These are phyloP conservation scores for Zymoseptoria passerinii DNA, from an alignment of 2,329 filamentous ascomycete genomes.

Conservation along the genomic window DNA sequence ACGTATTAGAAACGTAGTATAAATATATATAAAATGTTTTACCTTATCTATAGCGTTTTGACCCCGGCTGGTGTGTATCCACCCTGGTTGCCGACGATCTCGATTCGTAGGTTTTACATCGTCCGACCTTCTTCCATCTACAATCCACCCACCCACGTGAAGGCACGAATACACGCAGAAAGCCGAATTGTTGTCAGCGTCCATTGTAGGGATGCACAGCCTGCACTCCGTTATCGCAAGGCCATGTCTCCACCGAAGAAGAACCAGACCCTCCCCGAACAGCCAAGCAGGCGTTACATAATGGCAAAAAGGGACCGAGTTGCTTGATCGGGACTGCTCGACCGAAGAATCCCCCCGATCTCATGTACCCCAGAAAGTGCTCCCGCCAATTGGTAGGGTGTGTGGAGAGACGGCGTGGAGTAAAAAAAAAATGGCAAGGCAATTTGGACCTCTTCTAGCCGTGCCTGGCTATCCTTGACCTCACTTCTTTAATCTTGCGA, in stretches of 20 bases:
- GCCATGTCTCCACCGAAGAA: background rate
- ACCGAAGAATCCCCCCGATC: background rate
- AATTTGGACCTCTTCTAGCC: background rate
- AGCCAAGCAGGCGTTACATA: background rate
- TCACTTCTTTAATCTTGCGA: background rate
- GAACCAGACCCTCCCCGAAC: background rate
- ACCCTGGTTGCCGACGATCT: background rate
- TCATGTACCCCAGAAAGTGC: background rate
- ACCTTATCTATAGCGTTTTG: too few species aligned
- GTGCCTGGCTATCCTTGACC: background rate
- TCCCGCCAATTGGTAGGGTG: background rate
- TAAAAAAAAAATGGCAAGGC: background rate
- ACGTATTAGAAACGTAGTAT: too few species aligned
- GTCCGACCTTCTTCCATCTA: background rate
- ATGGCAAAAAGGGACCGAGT: background rate
- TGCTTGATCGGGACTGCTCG: background rate
- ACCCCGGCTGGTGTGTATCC: too few species aligned
- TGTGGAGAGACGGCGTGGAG: background rate
- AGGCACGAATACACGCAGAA: background rate
- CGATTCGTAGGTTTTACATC: background rate
- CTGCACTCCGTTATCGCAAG: background rate
- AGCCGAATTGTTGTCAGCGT: background rate
- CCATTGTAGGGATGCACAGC: background rate
- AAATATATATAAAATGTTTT: too few species aligned
- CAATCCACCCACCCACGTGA: background rate